Percentiles rank a stretch among this genome's conserved stretches.
phyloP scores from a whole-genome alignment of 257 asterid species.

The Oldenlandia corymbosa region DNA sequence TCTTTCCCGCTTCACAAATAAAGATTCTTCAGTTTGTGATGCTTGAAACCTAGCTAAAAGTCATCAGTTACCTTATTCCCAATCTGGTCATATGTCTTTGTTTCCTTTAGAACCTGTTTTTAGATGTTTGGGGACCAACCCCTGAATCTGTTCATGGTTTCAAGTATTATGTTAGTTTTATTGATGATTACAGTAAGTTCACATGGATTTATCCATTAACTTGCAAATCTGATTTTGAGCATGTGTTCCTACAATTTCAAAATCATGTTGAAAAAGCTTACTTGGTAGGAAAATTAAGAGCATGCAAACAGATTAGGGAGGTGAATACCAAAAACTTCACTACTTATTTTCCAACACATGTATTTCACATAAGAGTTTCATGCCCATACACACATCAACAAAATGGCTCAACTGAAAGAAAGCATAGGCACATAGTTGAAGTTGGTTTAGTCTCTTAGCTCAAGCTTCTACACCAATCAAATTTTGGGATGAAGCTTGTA shows the following conservation, averaged over 20 bases:
- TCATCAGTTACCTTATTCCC: slow-evolving; percentile 1
- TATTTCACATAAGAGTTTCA: no score
- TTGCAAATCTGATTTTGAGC: slow-evolving; percentile 1
- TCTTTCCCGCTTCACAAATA: no score
- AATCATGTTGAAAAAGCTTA: background rate
- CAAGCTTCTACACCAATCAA: background rate
- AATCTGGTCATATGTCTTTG: background rate
- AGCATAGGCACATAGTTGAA: background rate
- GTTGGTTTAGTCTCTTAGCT: background rate
- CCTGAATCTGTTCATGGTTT: background rate
- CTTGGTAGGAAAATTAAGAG: background rate
- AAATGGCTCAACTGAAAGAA: no score
- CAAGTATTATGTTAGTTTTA: background rate
- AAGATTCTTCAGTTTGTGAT: no score
- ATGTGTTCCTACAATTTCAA: slow-evolving; percentile 1
- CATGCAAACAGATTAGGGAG: slow-evolving; percentile 4
- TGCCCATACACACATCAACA: no score
- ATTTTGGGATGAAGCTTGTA: background rate
- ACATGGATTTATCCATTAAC: background rate
- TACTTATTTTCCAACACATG: no score
- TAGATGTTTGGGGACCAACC: slow-evolving; percentile 11
- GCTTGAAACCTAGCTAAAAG: slow-evolving; percentile 1
- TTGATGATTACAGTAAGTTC: no score
- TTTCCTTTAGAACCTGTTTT: background rate
- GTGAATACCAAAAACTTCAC: background rate